Percentiles rank a stretch among this genome's conserved stretches.
These are phyloP conservation scores for Sesbania bispinosa DNA, from an alignment of 306 rosid species.

Conservation along the genomic window DNA sequence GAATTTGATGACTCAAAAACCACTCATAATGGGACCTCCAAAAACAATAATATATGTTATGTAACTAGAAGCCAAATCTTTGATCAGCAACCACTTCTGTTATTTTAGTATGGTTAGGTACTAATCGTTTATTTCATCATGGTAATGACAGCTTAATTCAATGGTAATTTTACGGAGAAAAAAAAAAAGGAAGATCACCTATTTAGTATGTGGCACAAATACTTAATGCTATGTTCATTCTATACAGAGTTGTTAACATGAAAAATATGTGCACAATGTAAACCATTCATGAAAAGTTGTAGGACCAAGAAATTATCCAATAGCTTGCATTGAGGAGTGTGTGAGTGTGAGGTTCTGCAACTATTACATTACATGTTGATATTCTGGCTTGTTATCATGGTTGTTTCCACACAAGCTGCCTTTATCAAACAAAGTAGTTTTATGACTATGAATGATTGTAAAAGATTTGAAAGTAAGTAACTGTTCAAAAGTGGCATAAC, in stretches of 20 bases:
- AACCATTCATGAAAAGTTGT: not conserved
- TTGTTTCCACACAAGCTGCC: no score
- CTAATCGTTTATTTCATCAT: conserved; percentile 19
- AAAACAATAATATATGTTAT: conserved; percentile 21
- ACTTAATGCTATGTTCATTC: not conserved
- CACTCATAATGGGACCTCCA: conserved; percentile 49
- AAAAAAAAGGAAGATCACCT: conserved; percentile 12
- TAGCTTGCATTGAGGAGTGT: not conserved
- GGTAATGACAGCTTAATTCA: conserved; percentile 26
- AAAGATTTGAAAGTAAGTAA: no score
- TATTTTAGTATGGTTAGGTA: conserved; percentile 43
- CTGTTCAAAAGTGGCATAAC: no score
- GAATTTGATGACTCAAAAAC: conserved; percentile 62
- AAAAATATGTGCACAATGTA: not conserved
- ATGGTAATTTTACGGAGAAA: not conserved
- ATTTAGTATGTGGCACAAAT: conserved; percentile 1
- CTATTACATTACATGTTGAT: no score
- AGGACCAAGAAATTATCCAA: not conserved
- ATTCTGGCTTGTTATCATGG: no score
- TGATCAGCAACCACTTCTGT: conserved; percentile 35
- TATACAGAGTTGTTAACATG: not conserved
- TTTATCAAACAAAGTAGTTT: no score
- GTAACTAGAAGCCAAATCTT: conserved; percentile 44
- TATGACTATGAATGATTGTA: no score
- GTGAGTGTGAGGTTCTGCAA: not conserved